Percentiles rank a stretch among this genome's conserved stretches.
Conservation (phyloP, 257 asterid species). For the Forsythia suspensa region DNA sequence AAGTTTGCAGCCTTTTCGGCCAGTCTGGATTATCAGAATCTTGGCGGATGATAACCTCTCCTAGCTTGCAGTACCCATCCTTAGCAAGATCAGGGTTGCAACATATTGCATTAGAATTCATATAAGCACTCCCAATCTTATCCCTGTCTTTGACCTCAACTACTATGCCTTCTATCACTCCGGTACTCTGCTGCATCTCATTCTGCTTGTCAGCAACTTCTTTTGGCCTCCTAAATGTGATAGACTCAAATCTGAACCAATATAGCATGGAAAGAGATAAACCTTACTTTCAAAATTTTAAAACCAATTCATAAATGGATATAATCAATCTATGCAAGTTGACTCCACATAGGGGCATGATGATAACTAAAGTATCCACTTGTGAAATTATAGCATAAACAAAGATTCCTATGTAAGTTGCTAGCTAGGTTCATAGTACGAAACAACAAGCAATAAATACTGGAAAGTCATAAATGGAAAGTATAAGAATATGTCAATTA, state of each 20-base stretch:
- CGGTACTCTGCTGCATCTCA: slow-evolving; percentile 85
- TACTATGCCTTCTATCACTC: slow-evolving; percentile 84
- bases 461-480: neutral
- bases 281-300: neutral
- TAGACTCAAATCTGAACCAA: slow-evolving; percentile 79
- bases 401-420: too few species aligned
- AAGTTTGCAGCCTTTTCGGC: slow-evolving; percentile 75
- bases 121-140: slow-evolving; percentile 70
- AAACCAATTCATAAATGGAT: neutral
- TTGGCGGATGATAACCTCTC: slow-evolving; percentile 87
- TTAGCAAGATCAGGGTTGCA: slow-evolving; percentile 87
- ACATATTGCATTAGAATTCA: slow-evolving; percentile 77
- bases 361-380: too few species aligned
- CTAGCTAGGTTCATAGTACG: neutral
- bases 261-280: neutral
- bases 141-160: slow-evolving; percentile 94
- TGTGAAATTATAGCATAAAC: too few species aligned
- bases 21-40: slow-evolving; percentile 78
- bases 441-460: neutral
- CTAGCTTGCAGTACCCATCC: slow-evolving; percentile 84
- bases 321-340: neutral
- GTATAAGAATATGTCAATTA: neutral
- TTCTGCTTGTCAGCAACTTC: slow-evolving; percentile 77
- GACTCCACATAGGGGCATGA: too few species aligned
- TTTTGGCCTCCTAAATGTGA: slow-evolving; percentile 71